Evolutionary conservation across 108 stramenopile species (phyloP).

Genomic region (Discostella stelligeroides): DNA sequence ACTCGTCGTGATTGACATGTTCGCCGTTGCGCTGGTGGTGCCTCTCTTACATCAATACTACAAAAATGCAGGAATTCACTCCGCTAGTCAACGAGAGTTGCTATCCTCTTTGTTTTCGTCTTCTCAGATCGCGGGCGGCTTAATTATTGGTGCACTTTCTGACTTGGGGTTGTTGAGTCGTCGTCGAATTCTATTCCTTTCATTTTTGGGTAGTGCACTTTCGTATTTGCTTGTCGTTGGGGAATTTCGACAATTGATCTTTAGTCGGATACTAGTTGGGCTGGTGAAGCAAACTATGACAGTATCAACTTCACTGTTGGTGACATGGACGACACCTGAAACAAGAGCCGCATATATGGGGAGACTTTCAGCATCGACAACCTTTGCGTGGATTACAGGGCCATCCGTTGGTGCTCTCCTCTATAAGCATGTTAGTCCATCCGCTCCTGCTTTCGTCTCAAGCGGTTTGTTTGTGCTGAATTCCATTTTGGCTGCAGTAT

Average conservation of each 20-base stretch:
- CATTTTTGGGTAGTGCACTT: conserved; percentile 85
- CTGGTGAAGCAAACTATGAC: conserved; percentile 95
- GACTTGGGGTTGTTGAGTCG: conserved; percentile 70
- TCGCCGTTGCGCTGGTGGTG: conserved; percentile 85
- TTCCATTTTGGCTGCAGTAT: conserved; percentile 52
- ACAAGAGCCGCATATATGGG: conserved; percentile 66
- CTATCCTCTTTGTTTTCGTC: conserved; percentile 82
- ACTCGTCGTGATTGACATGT: conserved; percentile 83
- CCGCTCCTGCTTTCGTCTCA: conserved; percentile 61
- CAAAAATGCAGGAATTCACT: conserved; percentile 64
- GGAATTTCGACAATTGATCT: conserved; percentile 60
- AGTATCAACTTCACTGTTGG: conserved; percentile 84
- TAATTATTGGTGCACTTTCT: conserved; percentile 76
- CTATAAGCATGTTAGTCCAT: conserved; percentile 63
- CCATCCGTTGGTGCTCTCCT: conserved; percentile 75
- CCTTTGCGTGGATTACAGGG: conserved; percentile 77
- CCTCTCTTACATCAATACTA: conserved; percentile 88
- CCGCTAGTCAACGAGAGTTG: conserved; percentile 78
- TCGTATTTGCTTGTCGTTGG: conserved; percentile 83
- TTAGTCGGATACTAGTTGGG: conserved; percentile 84
- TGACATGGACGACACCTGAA: conserved; percentile 54
- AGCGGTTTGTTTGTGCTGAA: conserved; percentile 63
- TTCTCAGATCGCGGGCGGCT: conserved; percentile 87
- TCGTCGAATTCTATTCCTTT: conserved; percentile 70
- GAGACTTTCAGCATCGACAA: conserved; percentile 59